Evolutionary conservation across 1,284 basidiomycete genomes (phyloP).

Genomic region (Irpex rosettiformis): DNA sequence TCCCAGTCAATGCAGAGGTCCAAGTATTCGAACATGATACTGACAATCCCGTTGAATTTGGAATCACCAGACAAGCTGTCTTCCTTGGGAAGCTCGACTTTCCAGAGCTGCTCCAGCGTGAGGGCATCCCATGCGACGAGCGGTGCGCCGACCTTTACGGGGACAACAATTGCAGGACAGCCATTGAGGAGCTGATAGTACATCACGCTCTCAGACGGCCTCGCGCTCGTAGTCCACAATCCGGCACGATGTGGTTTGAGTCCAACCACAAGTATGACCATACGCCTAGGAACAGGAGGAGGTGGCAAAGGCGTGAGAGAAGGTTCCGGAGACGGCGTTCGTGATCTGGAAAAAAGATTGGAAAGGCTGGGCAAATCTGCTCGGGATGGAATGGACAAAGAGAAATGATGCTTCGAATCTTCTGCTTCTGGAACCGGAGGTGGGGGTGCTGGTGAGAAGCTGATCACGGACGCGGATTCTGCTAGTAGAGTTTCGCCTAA

Average conservation of each 20-base stretch:
- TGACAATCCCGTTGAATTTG: conserved; percentile 48
- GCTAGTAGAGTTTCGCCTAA: conserved; percentile 55
- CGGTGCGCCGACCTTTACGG: conserved; percentile 55
- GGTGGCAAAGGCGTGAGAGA: conserved; percentile 38
- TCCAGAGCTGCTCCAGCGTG: conserved; percentile 57
- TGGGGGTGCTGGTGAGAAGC: conserved; percentile 37
- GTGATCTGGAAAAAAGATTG: conserved; percentile 43
- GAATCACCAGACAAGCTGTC: conserved; percentile 21
- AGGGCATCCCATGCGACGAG: conserved; percentile 59
- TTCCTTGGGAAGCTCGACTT: conserved; percentile 40
- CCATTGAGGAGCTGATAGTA: conserved; percentile 60
- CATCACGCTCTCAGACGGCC: conserved; percentile 59
- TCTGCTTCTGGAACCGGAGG: conserved; percentile 18
- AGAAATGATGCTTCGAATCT: conserved; percentile 7
- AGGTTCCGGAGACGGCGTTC: conserved; percentile 49
- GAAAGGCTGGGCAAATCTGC: conserved; percentile 27
- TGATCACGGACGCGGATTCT: conserved; percentile 51
- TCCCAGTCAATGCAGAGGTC: conserved; percentile 63
- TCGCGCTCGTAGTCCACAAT: conserved; percentile 54
- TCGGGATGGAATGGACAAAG: conserved; percentile 13
- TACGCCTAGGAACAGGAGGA: conserved; percentile 45
- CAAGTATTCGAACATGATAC: conserved; percentile 54
- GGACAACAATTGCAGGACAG: conserved; percentile 56
- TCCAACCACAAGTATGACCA: conserved; percentile 53
- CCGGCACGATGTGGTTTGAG: conserved; percentile 53